A percentile compares a stretch with the other conserved stretches of the same genome.
Evolutionary conservation across 805 yeast genomes (phyloP).

Genomic region (Isabelozyma rhagii): DNA sequence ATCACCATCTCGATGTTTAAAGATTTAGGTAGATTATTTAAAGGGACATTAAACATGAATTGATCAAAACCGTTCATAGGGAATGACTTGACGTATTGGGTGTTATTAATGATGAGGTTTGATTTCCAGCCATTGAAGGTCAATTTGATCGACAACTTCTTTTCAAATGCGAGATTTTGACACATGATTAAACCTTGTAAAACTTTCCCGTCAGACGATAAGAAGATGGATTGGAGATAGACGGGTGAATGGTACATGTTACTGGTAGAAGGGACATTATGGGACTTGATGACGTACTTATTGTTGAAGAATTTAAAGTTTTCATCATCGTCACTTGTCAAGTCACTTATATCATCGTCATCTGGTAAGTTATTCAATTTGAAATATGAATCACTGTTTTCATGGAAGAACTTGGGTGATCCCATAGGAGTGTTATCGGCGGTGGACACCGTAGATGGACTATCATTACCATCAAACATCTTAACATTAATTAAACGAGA

Average conservation of each 20-base stretch:
- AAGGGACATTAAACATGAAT: slow-evolving; percentile 50
- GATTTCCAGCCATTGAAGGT: slow-evolving; percentile 50
- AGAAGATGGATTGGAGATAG: slow-evolving; percentile 34
- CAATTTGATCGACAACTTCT: slow-evolving; percentile 38
- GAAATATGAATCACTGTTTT: slow-evolving; percentile 21
- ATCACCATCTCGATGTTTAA: slow-evolving; percentile 34
- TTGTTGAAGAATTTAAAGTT: slow-evolving; percentile 4
- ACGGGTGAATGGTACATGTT: slow-evolving; percentile 16
- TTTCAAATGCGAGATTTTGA: slow-evolving; percentile 36
- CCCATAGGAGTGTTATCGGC: slow-evolving; percentile 49
- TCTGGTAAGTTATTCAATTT: slow-evolving; percentile 19
- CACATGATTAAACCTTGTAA: slow-evolving; percentile 24
- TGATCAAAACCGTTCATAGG: slow-evolving; percentile 35
- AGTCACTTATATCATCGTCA: slow-evolving; percentile 14
- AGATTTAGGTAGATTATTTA: slow-evolving; percentile 27
- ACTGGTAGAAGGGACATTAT: slow-evolving; percentile 9
- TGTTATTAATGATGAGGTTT: slow-evolving; percentile 18
- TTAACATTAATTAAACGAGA: slow-evolving; percentile 58
- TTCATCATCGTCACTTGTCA: slow-evolving; percentile 20
- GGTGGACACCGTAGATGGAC: slow-evolving; percentile 60
- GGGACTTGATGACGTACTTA: slow-evolving; percentile 10
- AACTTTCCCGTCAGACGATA: slow-evolving; percentile 19
- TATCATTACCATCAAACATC: slow-evolving; percentile 57
- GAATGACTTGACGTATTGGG: slow-evolving; percentile 18
- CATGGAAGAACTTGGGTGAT: slow-evolving; percentile 19